Percentiles rank a stretch among this genome's conserved stretches.
These are phyloP conservation scores for Leishmania mexicana DNA, from an alignment of 208 protist genomes.

Conservation along the genomic window DNA sequence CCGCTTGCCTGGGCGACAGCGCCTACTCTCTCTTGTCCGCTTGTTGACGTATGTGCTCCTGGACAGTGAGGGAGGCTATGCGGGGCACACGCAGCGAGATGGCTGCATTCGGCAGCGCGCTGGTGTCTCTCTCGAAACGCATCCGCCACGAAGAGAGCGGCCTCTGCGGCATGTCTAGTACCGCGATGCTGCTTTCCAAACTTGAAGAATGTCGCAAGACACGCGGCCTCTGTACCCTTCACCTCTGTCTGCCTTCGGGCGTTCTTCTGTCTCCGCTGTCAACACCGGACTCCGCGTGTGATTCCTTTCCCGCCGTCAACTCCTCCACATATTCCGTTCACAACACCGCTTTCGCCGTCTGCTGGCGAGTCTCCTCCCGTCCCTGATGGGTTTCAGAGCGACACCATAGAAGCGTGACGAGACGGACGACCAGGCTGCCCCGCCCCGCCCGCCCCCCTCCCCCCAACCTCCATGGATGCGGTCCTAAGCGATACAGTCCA, in stretches of 20 bases:
- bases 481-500: background rate
- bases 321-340: background rate
- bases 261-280: background rate
- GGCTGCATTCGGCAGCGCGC: background rate
- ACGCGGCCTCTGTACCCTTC: no score
- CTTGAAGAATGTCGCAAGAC: background rate
- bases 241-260: background rate
- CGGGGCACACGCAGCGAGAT: background rate
- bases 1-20: background rate
- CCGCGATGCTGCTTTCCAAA: background rate
- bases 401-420: background rate
- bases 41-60: background rate
- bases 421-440: background rate
- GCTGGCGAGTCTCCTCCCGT: background rate
- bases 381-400: background rate
- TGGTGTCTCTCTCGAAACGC: no score
- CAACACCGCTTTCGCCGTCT: background rate
- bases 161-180: background rate
- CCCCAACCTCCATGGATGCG: background rate
- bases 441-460: no score
- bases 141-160: background rate
- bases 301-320: background rate
- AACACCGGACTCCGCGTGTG: background rate
- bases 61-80: background rate
- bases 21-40: background rate